phyloP scores from a whole-genome alignment of 306 rosid species.

The Arachis stenosperma region DNA sequence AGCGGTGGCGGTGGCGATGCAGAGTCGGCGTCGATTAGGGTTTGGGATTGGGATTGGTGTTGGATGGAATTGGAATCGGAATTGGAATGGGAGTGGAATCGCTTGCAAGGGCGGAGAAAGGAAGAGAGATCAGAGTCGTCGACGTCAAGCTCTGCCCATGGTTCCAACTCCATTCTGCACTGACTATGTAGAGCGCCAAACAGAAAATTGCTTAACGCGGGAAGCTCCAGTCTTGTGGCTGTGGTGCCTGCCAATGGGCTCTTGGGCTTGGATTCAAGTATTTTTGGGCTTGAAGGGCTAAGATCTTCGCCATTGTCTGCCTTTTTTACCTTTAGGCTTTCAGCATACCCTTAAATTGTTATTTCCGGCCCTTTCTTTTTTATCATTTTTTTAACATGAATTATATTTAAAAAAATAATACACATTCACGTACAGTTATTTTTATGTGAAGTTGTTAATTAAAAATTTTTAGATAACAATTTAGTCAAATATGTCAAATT shows the following conservation, averaged over 20 bases:
- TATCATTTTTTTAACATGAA: too few species aligned
- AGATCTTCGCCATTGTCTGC: too few species aligned
- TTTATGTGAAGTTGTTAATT: too few species aligned
- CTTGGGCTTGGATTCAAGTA: not conserved
- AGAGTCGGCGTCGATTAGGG: not conserved
- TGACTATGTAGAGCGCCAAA: not conserved
- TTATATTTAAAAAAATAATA: too few species aligned
- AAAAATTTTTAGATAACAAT: too few species aligned
- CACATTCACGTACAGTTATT: too few species aligned
- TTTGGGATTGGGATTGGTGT: constrained; percentile 25
- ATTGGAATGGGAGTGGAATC: constrained; percentile 13
- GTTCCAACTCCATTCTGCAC: constrained; percentile 40
- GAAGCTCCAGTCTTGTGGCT: not conserved
- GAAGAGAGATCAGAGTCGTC: constrained; percentile 62
- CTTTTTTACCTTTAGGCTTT: too few species aligned
- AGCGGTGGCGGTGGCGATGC: constrained; percentile 9
- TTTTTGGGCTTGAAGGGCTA: not conserved
- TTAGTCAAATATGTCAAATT: too few species aligned
- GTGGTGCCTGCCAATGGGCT: not conserved
- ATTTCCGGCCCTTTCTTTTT: too few species aligned
- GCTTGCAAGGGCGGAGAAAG: constrained; percentile 60
- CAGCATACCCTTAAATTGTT: too few species aligned
- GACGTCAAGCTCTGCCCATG: constrained; percentile 68
- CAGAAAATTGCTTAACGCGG: not conserved
- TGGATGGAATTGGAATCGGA: not conserved